Percentiles rank a stretch among this genome's conserved stretches.
These are phyloP conservation scores for Candida sojae DNA, from an alignment of 1,139 yeast species.

Conservation along the genomic window DNA sequence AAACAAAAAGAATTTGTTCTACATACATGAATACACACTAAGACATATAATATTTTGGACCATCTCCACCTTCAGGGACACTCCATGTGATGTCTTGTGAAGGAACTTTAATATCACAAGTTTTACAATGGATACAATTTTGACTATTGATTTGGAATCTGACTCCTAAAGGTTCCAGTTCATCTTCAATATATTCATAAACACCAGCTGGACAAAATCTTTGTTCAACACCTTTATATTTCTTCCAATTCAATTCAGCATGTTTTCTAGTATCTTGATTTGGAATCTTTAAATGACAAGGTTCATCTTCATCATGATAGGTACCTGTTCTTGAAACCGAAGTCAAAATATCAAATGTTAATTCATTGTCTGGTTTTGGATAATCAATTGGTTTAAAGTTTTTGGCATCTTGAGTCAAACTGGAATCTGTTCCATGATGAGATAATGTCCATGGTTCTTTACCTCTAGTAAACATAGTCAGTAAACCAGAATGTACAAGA, in stretches of 20 bases:
- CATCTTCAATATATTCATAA: conserved; percentile 84
- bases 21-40: conserved; percentile 19
- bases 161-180: conserved; percentile 59
- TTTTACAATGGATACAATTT: conserved; percentile 96
- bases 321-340: conserved; percentile 96
- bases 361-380: conserved; percentile 90
- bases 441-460: conserved; percentile 84
- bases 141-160: conserved; percentile 91
- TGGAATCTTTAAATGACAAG: conserved; percentile 81
- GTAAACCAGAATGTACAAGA: conserved; percentile 79
- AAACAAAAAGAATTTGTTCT: not conserved
- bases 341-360: conserved; percentile 88
- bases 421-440: conserved; percentile 72
- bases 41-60: conserved; percentile 89
- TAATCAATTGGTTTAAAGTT: conserved; percentile 72
- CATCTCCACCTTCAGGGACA: conserved; percentile 98
- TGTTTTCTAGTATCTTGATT: conserved; percentile 70
- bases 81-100: conserved; percentile 92
- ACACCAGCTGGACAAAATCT: conserved; percentile 99
- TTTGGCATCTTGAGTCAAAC: conserved; percentile 65
- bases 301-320: conserved; percentile 91
- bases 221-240: conserved; percentile 82
- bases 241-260: conserved; percentile 67
- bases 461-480: conserved; percentile 77
- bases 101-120: conserved; percentile 96